A percentile compares a stretch with the other conserved stretches of the same genome.
Evolutionary conservation across 2,329 filamentous ascomycete genomes (phyloP).

Genomic region (Claviceps sorghi): DNA sequence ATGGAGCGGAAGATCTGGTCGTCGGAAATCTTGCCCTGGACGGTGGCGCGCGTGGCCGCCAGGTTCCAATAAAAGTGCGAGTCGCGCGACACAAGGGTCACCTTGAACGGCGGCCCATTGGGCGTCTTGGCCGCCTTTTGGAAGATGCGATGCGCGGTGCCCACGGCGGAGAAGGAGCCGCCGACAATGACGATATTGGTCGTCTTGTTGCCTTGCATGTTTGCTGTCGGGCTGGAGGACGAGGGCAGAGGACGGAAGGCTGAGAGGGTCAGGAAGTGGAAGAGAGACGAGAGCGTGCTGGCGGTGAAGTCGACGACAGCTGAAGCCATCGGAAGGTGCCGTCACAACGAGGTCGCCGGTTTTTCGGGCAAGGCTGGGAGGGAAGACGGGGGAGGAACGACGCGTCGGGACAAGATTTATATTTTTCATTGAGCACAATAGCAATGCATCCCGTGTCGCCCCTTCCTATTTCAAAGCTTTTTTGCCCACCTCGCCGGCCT

Average conservation of each 20-base stretch:
- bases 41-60: conserved; percentile 37
- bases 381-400: neutral
- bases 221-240: neutral
- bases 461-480: neutral
- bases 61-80: conserved; percentile 25
- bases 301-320: neutral
- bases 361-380: neutral
- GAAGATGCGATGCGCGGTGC: neutral
- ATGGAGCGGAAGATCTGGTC: conserved; percentile 33
- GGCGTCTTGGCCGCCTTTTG: neutral
- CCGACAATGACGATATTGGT: neutral
- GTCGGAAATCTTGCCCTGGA: conserved; percentile 32
- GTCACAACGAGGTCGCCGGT: too few relatives aligned
- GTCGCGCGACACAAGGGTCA: conserved; percentile 23
- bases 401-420: neutral
- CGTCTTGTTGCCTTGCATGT: neutral
- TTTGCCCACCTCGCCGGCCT: too few relatives aligned
- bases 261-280: neutral
- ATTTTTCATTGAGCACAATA: neutral
- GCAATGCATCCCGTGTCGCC: too few relatives aligned
- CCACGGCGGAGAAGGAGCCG: neutral
- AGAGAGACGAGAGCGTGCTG: neutral
- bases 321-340: neutral
- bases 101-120: neutral
- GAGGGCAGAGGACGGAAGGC: neutral